Percentiles rank a stretch among this genome's conserved stretches.
Evolutionary conservation across 1,139 yeast genomes (phyloP).

Genomic region (Suhomyces taliae): DNA sequence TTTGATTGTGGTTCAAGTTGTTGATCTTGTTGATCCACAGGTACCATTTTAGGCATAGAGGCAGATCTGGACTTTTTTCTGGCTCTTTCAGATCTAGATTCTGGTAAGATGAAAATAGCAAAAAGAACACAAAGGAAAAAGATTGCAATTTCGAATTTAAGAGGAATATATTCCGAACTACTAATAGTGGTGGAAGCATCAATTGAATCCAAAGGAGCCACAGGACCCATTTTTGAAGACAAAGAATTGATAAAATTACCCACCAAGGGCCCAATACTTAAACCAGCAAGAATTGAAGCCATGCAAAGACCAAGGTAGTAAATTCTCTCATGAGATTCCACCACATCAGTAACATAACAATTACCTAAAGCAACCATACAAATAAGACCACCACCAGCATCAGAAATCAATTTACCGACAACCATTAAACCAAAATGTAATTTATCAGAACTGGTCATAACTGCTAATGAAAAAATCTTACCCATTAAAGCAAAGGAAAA

Average conservation of each 20-base stretch:
- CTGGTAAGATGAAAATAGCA: slow-evolving; percentile 48
- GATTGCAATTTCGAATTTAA: slow-evolving; percentile 28
- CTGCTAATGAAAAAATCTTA: slow-evolving; percentile 24
- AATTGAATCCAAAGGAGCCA: background rate
- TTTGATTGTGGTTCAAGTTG: background rate
- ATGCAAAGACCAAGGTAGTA: slow-evolving; percentile 55
- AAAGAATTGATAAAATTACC: slow-evolving; percentile 39
- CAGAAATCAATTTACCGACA: slow-evolving; percentile 40
- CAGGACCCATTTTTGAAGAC: slow-evolving; percentile 1
- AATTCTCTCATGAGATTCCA: slow-evolving; percentile 53
- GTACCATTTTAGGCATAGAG: slow-evolving; percentile 17
- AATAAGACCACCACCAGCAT: slow-evolving; percentile 56
- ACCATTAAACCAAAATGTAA: slow-evolving; percentile 35
- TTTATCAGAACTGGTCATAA: slow-evolving; percentile 31
- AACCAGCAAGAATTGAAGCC: slow-evolving; percentile 60
- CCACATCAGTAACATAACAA: slow-evolving; percentile 67
- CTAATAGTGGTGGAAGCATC: slow-evolving; percentile 10
- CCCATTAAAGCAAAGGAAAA: slow-evolving; percentile 22
- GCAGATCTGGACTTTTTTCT: slow-evolving; percentile 49
- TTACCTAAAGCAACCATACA: slow-evolving; percentile 53
- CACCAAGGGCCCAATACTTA: slow-evolving; percentile 62
- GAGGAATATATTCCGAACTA: slow-evolving; percentile 28
- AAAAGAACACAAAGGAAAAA: slow-evolving; percentile 30
- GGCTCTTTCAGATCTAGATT: slow-evolving; percentile 42
- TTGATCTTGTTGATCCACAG: background rate